Percentiles rank a stretch among this genome's conserved stretches.
phyloP scores from a whole-genome alignment of 192 early-diverging fungal species.

The Obelidium mucronatum region DNA sequence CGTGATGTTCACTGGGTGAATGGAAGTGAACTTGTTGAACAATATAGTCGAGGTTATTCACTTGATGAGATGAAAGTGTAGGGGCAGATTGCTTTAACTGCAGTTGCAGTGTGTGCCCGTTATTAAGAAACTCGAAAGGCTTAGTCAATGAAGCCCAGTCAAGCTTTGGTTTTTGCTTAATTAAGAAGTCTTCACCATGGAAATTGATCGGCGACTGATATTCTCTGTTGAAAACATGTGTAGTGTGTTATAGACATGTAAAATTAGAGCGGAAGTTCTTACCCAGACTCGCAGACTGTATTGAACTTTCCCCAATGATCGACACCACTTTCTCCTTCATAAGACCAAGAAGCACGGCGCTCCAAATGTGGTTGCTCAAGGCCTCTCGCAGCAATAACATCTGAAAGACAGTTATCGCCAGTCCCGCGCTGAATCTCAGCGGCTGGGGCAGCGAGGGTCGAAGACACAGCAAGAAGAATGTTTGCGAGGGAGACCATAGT shows the following conservation, averaged over 20 bases:
- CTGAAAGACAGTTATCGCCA: constrained; percentile 27
- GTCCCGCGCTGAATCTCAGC: background rate
- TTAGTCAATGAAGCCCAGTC: background rate
- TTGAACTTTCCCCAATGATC: background rate
- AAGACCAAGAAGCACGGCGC: constrained; percentile 9
- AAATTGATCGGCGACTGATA: constrained; percentile 64
- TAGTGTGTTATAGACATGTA: too few species aligned
- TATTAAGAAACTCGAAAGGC: constrained; percentile 22
- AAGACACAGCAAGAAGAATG: too few species aligned
- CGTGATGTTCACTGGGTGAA: constrained; percentile 65
- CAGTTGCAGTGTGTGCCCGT: constrained; percentile 13
- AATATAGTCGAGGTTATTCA: constrained; percentile 44
- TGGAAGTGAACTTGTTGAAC: constrained; percentile 71
- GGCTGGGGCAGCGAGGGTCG: background rate
- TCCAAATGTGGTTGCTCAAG: background rate
- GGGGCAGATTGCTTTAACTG: background rate
- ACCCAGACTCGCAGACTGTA: background rate
- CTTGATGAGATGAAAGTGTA: background rate
- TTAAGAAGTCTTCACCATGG: constrained; percentile 8
- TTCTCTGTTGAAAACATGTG: too few species aligned
- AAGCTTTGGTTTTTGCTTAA: background rate
- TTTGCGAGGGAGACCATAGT: too few species aligned
- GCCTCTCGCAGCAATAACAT: constrained; percentile 10
- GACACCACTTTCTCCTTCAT: constrained; percentile 7
- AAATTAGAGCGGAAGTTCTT: background rate